Evolutionary conservation across 495 filamentous ascomycete genomes (phyloP).

Genomic region (Cercophora sp.): DNA sequence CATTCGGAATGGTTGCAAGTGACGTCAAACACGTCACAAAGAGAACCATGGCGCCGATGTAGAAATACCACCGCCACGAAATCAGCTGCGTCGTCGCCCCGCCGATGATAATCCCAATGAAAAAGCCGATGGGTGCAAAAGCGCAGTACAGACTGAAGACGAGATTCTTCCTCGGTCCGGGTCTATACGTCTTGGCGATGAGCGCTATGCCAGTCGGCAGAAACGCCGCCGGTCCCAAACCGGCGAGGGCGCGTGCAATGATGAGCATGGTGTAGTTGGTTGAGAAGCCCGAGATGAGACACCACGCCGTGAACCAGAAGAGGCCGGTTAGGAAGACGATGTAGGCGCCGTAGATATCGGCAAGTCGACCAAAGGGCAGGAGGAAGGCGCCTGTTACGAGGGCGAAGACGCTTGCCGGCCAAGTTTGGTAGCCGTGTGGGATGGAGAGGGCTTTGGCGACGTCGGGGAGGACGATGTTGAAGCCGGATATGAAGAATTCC

Average conservation of each 20-base stretch:
- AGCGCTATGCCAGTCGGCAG: slow-evolving; percentile 76
- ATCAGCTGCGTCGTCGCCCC: slow-evolving; percentile 63
- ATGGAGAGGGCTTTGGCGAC: slow-evolving; percentile 61
- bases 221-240: slow-evolving; percentile 73
- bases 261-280: slow-evolving; percentile 68
- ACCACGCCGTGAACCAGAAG: slow-evolving; percentile 70
- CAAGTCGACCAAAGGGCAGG: slow-evolving; percentile 70
- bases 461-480: slow-evolving; percentile 74
- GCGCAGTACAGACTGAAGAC: slow-evolving; percentile 80
- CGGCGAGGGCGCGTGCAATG: slow-evolving; percentile 71
- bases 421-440: slow-evolving; percentile 59
- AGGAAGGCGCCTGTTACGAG: slow-evolving; percentile 71
- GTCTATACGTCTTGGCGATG: slow-evolving; percentile 74
- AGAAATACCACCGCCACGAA: slow-evolving; percentile 78
- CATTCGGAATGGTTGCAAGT: slow-evolving; percentile 62
- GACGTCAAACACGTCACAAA: slow-evolving; percentile 48
- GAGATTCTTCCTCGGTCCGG: slow-evolving; percentile 80
- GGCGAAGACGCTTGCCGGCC: slow-evolving; percentile 77
- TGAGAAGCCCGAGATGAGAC: slow-evolving; percentile 69
- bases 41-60: slow-evolving; percentile 57
- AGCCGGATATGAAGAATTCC: slow-evolving; percentile 85
- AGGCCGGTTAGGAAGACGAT: slow-evolving; percentile 63
- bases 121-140: slow-evolving; percentile 75
- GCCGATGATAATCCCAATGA: slow-evolving; percentile 75
- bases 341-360: slow-evolving; percentile 76